A percentile compares a stretch with the other conserved stretches of the same genome.
Evolutionary conservation across 1,284 basidiomycete genomes (phyloP).

Genomic region (Boletus hoseneyae): DNA sequence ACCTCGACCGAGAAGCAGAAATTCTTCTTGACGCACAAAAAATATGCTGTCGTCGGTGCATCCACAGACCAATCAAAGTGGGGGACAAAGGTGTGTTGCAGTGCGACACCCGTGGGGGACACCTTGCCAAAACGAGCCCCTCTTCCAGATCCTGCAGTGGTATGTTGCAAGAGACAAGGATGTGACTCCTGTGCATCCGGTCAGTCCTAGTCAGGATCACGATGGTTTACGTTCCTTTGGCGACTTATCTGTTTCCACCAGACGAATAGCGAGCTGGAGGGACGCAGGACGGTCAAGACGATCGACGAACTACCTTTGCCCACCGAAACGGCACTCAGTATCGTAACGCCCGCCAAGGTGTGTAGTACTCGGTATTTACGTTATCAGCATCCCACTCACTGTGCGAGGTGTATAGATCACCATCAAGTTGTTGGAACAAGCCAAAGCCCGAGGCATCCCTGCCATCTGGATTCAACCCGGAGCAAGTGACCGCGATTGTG

Average conservation of each 20-base stretch:
- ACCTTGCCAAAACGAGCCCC: neutral
- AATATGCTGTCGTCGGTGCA: constrained; percentile 76
- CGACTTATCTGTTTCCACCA: constrained; percentile 26
- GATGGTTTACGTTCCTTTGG: constrained; percentile 32
- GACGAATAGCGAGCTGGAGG: constrained; percentile 67
- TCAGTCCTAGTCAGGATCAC: constrained; percentile 11
- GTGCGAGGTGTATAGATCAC: constrained; percentile 49
- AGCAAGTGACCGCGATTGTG: constrained; percentile 61
- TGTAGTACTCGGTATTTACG: neutral
- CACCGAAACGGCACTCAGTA: constrained; percentile 69
- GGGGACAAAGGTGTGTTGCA: constrained; percentile 56
- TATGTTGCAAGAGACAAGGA: constrained; percentile 60
- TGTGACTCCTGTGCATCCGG: constrained; percentile 70
- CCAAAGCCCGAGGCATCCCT: constrained; percentile 58
- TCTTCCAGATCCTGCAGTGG: constrained; percentile 65
- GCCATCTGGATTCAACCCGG: constrained; percentile 83
- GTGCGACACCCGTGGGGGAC: neutral
- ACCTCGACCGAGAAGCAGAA: constrained; percentile 39
- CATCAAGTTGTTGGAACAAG: constrained; percentile 58
- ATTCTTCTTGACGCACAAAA: constrained; percentile 45
- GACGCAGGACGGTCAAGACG: constrained; percentile 48
- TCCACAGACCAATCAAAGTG: constrained; percentile 74
- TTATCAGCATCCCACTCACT: neutral
- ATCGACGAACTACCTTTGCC: constrained; percentile 65
- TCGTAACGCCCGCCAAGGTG: constrained; percentile 74